Conservation (phyloP, 345 rosid genomes). For the Salix viminalis region DNA sequence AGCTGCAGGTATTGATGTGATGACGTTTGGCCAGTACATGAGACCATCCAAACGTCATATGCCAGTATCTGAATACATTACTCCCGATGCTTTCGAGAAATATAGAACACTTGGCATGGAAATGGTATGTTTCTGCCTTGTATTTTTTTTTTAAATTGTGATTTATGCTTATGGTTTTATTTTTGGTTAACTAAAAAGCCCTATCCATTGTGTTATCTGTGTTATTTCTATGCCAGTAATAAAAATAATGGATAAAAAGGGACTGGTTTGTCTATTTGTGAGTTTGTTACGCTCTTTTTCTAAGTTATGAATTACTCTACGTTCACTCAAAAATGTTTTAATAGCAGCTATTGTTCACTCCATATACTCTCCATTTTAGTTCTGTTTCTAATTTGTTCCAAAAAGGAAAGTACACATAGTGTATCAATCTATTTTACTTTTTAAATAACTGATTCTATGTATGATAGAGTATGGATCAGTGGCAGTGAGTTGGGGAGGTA, state of each 20-base stretch:
- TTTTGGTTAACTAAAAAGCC: neutral
- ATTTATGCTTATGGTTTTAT: neutral
- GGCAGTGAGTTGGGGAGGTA: neutral
- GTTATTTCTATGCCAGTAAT: neutral
- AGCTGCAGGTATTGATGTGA: conserved; percentile 97
- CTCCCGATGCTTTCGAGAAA: conserved; percentile 90
- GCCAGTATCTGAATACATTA: conserved; percentile 91
- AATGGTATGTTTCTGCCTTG: conserved; percentile 55
- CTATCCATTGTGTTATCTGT: neutral
- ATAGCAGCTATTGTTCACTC: neutral
- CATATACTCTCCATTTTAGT: neutral
- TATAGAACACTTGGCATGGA: conserved; percentile 83
- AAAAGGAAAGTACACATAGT: neutral
- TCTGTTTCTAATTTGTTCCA: neutral
- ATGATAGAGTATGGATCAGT: neutral
- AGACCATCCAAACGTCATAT: conserved; percentile 97
- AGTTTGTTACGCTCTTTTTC: neutral
- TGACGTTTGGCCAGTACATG: conserved; percentile 99
- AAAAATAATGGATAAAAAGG: neutral
- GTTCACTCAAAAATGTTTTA: neutral
- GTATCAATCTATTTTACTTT: neutral
- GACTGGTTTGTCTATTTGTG: neutral
- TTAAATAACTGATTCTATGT: neutral
- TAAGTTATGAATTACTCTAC: neutral
- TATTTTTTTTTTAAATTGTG: neutral